Percentiles rank a stretch among this genome's conserved stretches.
These are phyloP conservation scores for Boletus semigastroideus DNA, from an alignment of 1,284 basidiomycete genomes.

Conservation along the genomic window DNA sequence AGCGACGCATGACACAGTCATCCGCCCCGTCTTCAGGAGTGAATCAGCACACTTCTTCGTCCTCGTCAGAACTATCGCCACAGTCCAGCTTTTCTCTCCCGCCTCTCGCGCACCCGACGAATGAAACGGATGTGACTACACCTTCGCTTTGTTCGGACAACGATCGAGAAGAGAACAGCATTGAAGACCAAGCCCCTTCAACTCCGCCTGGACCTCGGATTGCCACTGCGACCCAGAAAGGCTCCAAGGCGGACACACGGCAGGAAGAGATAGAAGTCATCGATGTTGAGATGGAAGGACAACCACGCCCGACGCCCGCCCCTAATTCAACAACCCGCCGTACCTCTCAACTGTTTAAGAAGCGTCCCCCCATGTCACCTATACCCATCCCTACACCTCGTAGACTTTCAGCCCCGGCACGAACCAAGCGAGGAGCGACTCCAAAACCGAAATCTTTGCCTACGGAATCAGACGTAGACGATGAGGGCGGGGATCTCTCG, in stretches of 20 bases:
- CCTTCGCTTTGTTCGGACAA: conserved; percentile 73
- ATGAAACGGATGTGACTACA: conserved; percentile 44
- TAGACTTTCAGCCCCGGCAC: conserved; percentile 53
- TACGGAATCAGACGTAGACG: conserved; percentile 21
- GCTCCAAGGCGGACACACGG: neutral
- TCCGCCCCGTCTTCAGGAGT: conserved; percentile 7
- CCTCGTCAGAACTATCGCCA: conserved; percentile 7
- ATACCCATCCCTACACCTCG: conserved; percentile 54
- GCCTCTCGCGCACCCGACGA: conserved; percentile 11
- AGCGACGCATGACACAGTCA: conserved; percentile 22
- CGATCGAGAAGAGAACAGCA: conserved; percentile 45
- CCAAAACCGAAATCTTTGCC: conserved; percentile 17
- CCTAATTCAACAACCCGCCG: conserved; percentile 15
- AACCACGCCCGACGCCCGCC: conserved; percentile 4
- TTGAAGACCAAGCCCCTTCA: conserved; percentile 47
- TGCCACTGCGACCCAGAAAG: neutral
- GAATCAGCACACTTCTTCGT: conserved; percentile 1
- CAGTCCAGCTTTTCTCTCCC: conserved; percentile 5
- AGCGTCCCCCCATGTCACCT: conserved; percentile 62
- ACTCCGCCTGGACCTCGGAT: conserved; percentile 36
- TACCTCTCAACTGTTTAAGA: conserved; percentile 46
- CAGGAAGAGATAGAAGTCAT: conserved; percentile 31
- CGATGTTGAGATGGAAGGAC: conserved; percentile 38
- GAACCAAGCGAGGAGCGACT: conserved; percentile 33
- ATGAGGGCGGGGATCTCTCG: conserved; percentile 26